Conservation (phyloP, 1,139 yeast genomes). For the Chernovozyma aurita region DNA sequence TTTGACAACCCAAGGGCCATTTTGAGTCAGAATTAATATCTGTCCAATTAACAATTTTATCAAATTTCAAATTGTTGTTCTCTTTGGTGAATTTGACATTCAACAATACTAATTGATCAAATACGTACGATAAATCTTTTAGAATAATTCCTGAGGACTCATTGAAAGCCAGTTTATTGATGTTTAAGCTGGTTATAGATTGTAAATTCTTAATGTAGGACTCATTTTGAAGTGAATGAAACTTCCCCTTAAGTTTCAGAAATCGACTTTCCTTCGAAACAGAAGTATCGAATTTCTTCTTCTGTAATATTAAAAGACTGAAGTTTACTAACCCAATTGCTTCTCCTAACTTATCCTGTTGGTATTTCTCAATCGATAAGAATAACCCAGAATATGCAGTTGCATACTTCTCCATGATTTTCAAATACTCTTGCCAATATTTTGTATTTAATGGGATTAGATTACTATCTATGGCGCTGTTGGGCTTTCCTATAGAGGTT, state of each 20-base stretch:
- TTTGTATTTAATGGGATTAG: slow-evolving; percentile 13
- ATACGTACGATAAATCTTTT: slow-evolving; percentile 34
- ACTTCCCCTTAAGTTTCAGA: slow-evolving; percentile 17
- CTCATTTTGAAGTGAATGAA: slow-evolving; percentile 28
- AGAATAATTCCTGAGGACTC: slow-evolving; percentile 33
- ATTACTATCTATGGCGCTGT: neutral
- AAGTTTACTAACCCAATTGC: slow-evolving; percentile 42
- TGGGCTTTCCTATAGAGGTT: slow-evolving; percentile 2
- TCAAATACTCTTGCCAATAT: slow-evolving; percentile 33
- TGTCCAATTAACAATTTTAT: slow-evolving; percentile 32
- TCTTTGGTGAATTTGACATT: slow-evolving; percentile 41
- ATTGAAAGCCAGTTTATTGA: slow-evolving; percentile 33
- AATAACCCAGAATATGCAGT: slow-evolving; percentile 42
- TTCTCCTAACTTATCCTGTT: slow-evolving; percentile 35
- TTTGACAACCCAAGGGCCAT: slow-evolving; percentile 43
- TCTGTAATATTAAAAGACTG: slow-evolving; percentile 35
- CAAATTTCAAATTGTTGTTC: slow-evolving; percentile 38
- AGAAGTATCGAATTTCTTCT: slow-evolving; percentile 20
- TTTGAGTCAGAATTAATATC: slow-evolving; percentile 36
- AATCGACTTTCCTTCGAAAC: slow-evolving; percentile 7
- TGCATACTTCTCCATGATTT: slow-evolving; percentile 30
- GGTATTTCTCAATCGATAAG: slow-evolving; percentile 39
- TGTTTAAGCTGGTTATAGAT: slow-evolving; percentile 33
- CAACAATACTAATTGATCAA: slow-evolving; percentile 35
- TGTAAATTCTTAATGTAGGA: slow-evolving; percentile 26